A percentile compares a stretch with the other conserved stretches of the same genome.
phyloP scores from a whole-genome alignment of 192 early-diverging fungal species.

The Thamnidium elegans region DNA sequence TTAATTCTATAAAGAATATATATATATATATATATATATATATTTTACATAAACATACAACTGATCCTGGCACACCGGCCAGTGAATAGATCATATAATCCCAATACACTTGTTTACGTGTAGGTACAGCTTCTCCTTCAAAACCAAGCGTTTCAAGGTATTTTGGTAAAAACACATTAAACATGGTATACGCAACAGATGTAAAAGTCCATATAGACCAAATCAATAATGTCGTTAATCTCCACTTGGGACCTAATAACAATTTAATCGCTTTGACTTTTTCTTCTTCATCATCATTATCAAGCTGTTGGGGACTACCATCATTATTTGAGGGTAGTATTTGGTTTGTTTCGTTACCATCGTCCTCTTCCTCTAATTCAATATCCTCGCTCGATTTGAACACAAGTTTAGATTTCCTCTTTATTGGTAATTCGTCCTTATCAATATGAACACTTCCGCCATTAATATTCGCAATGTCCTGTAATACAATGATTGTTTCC shows the following conservation, averaged over 20 bases:
- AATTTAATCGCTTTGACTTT: background rate
- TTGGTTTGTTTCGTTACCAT: background rate
- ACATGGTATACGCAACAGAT: conserved; percentile 81
- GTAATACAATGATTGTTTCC: conserved; percentile 66
- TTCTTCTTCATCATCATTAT: background rate
- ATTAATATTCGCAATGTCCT: conserved; percentile 64
- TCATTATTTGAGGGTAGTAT: background rate
- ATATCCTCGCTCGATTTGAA: conserved; percentile 24
- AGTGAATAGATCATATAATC: conserved; percentile 74
- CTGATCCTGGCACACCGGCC: conserved; percentile 78
- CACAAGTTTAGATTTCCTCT: background rate
- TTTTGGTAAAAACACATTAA: conserved; percentile 83
- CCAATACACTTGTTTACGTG: conserved; percentile 58
- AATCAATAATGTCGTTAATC: conserved; percentile 65
- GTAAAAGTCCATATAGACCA: conserved; percentile 79
- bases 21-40: background rate
- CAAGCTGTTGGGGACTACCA: background rate
- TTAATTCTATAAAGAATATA: too few species aligned
- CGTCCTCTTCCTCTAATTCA: conserved; percentile 30
- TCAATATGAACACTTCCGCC: conserved; percentile 36
- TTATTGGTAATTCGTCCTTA: conserved; percentile 20
- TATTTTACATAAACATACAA: conserved; percentile 48
- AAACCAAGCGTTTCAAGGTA: conserved; percentile 61
- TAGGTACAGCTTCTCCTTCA: conserved; percentile 30
- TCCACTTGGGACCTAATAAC: conserved; percentile 51